Evolutionary conservation across 345 rosid species (phyloP).

Genomic region (Brassica juncea): DNA sequence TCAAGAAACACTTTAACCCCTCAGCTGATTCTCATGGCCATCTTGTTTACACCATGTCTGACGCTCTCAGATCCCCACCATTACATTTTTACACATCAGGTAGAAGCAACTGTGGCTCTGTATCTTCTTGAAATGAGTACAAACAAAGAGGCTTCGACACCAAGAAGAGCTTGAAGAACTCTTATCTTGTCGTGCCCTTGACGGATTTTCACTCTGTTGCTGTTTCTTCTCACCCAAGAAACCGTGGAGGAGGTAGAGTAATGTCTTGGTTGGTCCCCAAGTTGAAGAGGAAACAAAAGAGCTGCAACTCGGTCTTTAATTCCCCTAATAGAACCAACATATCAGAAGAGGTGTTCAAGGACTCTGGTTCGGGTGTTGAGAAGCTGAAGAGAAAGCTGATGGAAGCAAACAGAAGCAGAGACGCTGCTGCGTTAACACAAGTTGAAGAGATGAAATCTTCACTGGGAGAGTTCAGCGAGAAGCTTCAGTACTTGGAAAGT

Average conservation of each 20-base stretch:
- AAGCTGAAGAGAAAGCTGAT: slow-evolving; percentile 65
- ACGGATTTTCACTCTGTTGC: slow-evolving; percentile 62
- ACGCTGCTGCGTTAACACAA: slow-evolving; percentile 61
- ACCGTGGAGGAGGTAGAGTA: slow-evolving; percentile 48
- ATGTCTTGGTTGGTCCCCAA: slow-evolving; percentile 77
- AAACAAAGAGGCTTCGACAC: slow-evolving; percentile 52
- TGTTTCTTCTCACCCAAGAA: slow-evolving; percentile 60
- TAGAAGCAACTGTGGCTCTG: slow-evolving; percentile 38
- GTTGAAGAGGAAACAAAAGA: slow-evolving; percentile 74
- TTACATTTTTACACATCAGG: slow-evolving; percentile 11
- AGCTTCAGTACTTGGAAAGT: slow-evolving; percentile 78
- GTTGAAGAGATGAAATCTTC: slow-evolving; percentile 80
- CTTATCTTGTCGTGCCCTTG: slow-evolving; percentile 72
- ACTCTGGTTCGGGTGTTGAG: slow-evolving; percentile 40
- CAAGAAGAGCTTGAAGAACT: slow-evolving; percentile 48
- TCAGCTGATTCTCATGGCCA: slow-evolving; percentile 30
- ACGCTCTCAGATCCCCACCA: slow-evolving; percentile 49
- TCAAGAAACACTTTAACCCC: slow-evolving; percentile 54
- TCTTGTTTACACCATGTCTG: slow-evolving; percentile 53
- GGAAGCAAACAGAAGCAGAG: slow-evolving; percentile 76
- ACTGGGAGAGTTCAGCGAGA: slow-evolving; percentile 65
- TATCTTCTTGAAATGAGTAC: slow-evolving; percentile 72
- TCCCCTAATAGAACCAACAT: slow-evolving; percentile 65
- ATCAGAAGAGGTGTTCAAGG: slow-evolving; percentile 58
- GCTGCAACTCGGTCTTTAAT: slow-evolving; percentile 21